Conservation (phyloP, 2,329 filamentous ascomycete species). For the Verticillium alfalfae region DNA sequence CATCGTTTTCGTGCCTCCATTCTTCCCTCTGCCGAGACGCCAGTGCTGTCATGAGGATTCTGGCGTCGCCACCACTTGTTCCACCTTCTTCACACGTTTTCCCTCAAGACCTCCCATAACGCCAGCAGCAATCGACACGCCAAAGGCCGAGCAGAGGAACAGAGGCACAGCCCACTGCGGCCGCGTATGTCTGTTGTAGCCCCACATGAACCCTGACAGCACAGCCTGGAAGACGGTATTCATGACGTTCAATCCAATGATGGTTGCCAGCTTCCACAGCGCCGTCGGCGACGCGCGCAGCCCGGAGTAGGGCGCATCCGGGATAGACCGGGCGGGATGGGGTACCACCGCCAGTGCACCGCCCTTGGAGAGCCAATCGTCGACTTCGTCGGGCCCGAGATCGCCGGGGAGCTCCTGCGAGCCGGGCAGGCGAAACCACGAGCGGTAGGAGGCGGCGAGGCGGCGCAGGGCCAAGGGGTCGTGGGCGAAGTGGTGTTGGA, state of each 20-base stretch:
- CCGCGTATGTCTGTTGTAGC: conserved; percentile 64
- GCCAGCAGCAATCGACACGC: conserved; percentile 63
- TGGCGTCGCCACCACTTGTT: conserved; percentile 47
- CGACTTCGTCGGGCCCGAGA: conserved; percentile 47
- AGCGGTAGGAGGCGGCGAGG: conserved; percentile 67
- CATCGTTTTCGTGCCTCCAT: not conserved
- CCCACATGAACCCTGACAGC: conserved; percentile 80
- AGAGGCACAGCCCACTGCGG: conserved; percentile 76
- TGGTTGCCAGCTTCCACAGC: conserved; percentile 72
- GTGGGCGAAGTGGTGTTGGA: conserved; percentile 54
- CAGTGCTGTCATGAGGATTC: not conserved
- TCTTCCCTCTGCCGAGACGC: not conserved
- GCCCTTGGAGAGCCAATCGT: conserved; percentile 26
- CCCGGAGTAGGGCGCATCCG: conserved; percentile 66
- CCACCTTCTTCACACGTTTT: conserved; percentile 63
- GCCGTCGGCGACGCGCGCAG: conserved; percentile 62
- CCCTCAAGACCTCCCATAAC: conserved; percentile 67
- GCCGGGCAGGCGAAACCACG: conserved; percentile 70
- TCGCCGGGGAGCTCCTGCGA: conserved; percentile 52
- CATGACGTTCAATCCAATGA: conserved; percentile 71
- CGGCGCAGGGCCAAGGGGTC: conserved; percentile 54
- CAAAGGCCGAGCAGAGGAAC: conserved; percentile 71
- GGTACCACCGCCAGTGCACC: conserved; percentile 48
- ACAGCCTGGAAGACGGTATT: conserved; percentile 75
- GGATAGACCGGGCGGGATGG: conserved; percentile 56